Base-by-base conservation (phyloP, 352 stramenopile genomes). In the Hyaloperonospora brassicae region DNA sequence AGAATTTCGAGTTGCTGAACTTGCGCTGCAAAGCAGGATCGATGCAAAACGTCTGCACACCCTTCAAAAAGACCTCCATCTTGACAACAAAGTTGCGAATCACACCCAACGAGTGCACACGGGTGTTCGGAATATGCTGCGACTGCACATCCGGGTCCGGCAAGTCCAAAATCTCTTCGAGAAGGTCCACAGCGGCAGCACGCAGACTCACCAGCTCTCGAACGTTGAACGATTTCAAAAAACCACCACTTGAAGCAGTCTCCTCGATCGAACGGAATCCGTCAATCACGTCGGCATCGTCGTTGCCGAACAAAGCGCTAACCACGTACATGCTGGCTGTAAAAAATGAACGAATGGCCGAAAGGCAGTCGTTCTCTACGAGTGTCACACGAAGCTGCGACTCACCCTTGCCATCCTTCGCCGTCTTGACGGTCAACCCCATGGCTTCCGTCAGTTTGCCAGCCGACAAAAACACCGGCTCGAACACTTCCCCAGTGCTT, bases 61-160 rank as follows among this genome's bases (percentile, higher is more conserved):
- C 62, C 36, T 72, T 85, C 21, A 93, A 48, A 49, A 93, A 84
- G 1, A 62, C 61, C 35, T 93, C 83, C 80, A 89, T 93, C 69
- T 93, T 91, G 39, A 55, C 72, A n/a, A 93, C 83, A 73, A 93
- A 93, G 73, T 91, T 93, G 49, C 83, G 83, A 25, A 89, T 87
- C 35, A 91, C 76, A 49, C 83, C 83, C 55, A 93, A 81, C 21
- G 81, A 83, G 57, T 93, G 83, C 12, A 91, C 76, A 36, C 65
- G 70, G 0, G 73, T 69, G 12, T 75, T 72, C 6, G 68, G 72
- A 31, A 90, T 73, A 48, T 90, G 78, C 58, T 84, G 78, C 3
- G 78, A 90, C 55, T 70, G 70, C 11, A 72, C 66, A 9, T 91
- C 80, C 1, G 84, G 84, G 51, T 93, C 84, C 11, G 84, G 81